Base-by-base conservation (phyloP, 2,329 filamentous ascomycete species). In the Cercospora sp. region DNA sequence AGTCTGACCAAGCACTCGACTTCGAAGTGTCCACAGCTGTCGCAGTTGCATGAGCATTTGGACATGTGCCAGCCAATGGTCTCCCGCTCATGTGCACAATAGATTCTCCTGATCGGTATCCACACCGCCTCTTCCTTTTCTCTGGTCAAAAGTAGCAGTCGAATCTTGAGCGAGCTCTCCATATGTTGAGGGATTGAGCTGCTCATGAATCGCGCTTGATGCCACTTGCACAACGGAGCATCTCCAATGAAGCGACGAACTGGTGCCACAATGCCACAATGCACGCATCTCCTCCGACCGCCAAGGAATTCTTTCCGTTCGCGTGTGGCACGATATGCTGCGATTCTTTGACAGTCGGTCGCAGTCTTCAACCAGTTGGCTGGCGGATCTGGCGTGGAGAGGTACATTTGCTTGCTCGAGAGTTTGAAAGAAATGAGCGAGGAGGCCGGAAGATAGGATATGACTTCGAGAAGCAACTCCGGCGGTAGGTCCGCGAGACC, bases 361-460 rank as follows among this genome's bases (percentile, higher is more conserved):
- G 73, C 70, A 7, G 37, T 64, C 21, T 74, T 70, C 37, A 72
- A 32, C 63, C 71, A 72, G 26, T 71, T 62, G n/a, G 21, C 45
- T 3, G 68, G 57, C 10, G 74, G 71, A 1, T 65, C 40, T 5
- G 69, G 70, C 24, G 70, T 69, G 8, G 64, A 65, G 53, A 71
- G 68, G 71, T 79, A 77, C 32, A 82, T 69, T 10, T 70, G 66
- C 10, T 71, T 73, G 58, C 77, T 74, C 5, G 77, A 75, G 51
- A 82, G 77, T 55, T 80, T 80, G 9, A 82, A 74, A 3, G 81
- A 75, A 8, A 82, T 72, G 21, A 78, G 72, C 28, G 74, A 77
- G 49, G 81, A 79, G 0, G 73, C 72, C 5, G 79, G 74, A 8
- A 83, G 77, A 68, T 77, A 69, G 30, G 78, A 72, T 51, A 74